phyloP scores from a whole-genome alignment of 257 asterid species.

The Capsicum pubescens region DNA sequence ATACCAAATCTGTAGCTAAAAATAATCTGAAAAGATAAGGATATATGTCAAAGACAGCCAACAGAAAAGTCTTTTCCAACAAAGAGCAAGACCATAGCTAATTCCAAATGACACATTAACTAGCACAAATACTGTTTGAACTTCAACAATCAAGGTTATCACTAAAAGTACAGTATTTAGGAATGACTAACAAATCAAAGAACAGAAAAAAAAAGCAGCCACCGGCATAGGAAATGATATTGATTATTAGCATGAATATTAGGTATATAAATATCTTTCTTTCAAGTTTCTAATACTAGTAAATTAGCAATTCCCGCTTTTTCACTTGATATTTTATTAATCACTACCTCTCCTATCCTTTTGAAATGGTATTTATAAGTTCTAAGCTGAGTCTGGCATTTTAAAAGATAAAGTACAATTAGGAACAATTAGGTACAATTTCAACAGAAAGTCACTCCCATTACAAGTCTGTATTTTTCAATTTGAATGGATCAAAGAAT shows the following conservation, averaged over 20 bases:
- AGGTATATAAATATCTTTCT: constrained; percentile 15
- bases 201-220: background rate
- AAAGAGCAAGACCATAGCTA: background rate
- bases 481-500: constrained; percentile 2
- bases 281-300: background rate
- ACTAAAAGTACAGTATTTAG: constrained; percentile 16
- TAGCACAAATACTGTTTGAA: background rate
- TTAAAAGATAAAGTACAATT: background rate
- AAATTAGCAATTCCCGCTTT: background rate
- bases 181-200: constrained; percentile 3
- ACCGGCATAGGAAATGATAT: background rate
- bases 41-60: background rate
- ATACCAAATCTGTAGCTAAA: background rate
- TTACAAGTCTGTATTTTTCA: background rate
- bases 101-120: background rate
- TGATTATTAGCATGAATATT: background rate
- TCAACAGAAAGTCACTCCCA: constrained; percentile 14
- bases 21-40: background rate
- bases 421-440: background rate
- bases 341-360: background rate
- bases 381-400: background rate
- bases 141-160: constrained; percentile 4
- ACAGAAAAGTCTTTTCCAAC: background rate
- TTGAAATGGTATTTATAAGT: constrained; percentile 5
- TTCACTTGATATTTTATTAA: background rate